A percentile compares a stretch with the other conserved stretches of the same genome.
Evolutionary conservation across 371 early-diverging fungal genomes (phyloP).

Genomic region (Mortierella sp.): DNA sequence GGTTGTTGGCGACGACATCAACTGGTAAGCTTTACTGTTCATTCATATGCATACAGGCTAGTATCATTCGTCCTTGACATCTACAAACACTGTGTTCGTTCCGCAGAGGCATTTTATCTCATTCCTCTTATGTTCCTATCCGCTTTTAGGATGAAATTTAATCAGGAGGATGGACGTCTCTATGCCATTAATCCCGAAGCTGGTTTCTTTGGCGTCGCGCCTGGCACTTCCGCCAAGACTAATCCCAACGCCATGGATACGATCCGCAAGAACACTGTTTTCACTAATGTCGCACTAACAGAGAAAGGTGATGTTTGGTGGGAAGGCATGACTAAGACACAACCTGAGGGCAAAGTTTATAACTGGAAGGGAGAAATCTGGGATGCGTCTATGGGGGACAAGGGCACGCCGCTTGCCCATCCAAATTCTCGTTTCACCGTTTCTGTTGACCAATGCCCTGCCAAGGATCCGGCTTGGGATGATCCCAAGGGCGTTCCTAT

Average conservation of each 20-base stretch:
- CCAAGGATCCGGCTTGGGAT: conserved; percentile 56
- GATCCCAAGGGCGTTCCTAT: conserved; percentile 62
- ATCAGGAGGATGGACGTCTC: conserved; percentile 54
- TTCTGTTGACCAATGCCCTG: conserved; percentile 53
- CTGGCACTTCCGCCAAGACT: conserved; percentile 58
- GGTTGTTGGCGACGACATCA: conserved; percentile 58
- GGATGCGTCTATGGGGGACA: conserved; percentile 51
- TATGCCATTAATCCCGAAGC: conserved; percentile 63
- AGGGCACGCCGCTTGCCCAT: conserved; percentile 51
- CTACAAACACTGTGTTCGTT: too few species aligned
- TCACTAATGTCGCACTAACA: conserved; percentile 60
- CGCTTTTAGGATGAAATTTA: conserved; percentile 55
- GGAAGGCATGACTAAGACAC: conserved; percentile 59
- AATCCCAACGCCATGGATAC: conserved; percentile 59
- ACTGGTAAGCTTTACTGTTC: conserved; percentile 37
- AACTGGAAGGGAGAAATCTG: conserved; percentile 57
- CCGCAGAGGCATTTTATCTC: too few species aligned
- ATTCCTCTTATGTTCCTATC: too few species aligned
- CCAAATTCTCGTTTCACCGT: conserved; percentile 61
- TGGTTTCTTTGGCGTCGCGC: conserved; percentile 64
- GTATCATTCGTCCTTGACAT: too few species aligned
- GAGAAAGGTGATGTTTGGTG: conserved; percentile 62
- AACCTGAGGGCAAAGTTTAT: conserved; percentile 53
- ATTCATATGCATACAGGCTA: background rate
- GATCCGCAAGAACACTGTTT: conserved; percentile 54